These are phyloP conservation scores for Pyrus bretschneideri DNA, from an alignment of 306 rosid genomes.

Conservation along the genomic window DNA sequence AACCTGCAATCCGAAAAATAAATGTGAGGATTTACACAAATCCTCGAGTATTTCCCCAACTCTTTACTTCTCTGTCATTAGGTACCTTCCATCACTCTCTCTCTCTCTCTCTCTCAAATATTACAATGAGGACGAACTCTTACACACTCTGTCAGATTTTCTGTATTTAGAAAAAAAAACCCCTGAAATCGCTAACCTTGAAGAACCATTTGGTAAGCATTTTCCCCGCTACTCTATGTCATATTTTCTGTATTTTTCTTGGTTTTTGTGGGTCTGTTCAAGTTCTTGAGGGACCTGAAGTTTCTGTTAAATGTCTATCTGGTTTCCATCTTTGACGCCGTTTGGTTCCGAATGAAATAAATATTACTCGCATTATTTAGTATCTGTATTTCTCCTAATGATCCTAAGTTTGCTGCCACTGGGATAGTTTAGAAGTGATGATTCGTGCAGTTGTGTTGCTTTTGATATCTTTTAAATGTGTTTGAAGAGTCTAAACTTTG, in stretches of 20 bases:
- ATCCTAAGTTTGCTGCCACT: background rate
- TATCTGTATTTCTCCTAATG: background rate
- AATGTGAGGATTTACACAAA: no score
- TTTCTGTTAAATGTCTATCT: background rate
- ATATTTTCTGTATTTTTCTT: background rate
- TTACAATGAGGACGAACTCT: background rate
- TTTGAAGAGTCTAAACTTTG: background rate
- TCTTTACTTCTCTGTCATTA: background rate
- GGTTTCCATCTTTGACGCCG: no score
- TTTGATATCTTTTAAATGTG: background rate
- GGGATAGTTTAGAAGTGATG: conserved; percentile 5
- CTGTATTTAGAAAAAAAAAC: no score
- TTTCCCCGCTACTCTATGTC: conserved; percentile 1
- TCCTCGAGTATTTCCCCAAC: no score
- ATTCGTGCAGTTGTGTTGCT: background rate
- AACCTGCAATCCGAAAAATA: no score
- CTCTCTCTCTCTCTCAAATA: background rate
- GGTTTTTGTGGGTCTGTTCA: background rate
- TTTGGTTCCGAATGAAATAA: background rate
- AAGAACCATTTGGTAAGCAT: conserved; percentile 29
- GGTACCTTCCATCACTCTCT: background rate
- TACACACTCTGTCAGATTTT: background rate
- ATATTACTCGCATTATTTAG: background rate
- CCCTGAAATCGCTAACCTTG: background rate
- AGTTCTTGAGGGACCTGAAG: conserved; percentile 6